Evolutionary conservation across 2,329 filamentous ascomycete species (phyloP).

Genomic region (Fusarium agapanthi): DNA sequence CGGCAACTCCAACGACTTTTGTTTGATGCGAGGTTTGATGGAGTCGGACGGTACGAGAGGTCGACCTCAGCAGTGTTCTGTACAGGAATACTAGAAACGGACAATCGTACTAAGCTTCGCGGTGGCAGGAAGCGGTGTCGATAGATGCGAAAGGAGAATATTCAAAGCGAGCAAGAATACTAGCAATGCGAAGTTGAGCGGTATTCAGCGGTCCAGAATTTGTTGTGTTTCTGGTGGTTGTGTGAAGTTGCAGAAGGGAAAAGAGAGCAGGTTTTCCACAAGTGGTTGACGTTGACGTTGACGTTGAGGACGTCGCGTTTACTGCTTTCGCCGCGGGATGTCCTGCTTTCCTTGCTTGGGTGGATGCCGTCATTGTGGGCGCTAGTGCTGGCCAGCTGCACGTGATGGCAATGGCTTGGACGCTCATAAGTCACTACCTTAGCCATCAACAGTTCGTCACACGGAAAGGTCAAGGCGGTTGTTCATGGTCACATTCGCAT

Average conservation of each 20-base stretch:
- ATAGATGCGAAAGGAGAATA: background rate
- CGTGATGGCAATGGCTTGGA: constrained; percentile 30
- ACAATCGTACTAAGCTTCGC: constrained; percentile 1
- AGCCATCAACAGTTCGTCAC: constrained; percentile 11
- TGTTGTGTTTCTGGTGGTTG: background rate
- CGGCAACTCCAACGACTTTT: background rate
- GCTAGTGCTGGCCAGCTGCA: constrained; percentile 34
- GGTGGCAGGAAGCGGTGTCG: constrained; percentile 18
- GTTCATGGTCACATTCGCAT: constrained; percentile 16
- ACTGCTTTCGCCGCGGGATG: constrained; percentile 27
- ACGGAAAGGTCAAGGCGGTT: background rate
- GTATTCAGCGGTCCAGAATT: background rate
- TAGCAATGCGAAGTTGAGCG: background rate
- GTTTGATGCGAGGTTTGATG: background rate
- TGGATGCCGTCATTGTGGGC: constrained; percentile 43
- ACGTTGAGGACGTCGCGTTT: constrained; percentile 32
- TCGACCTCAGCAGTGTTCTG: background rate
- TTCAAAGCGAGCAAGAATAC: background rate
- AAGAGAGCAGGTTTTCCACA: constrained; percentile 18
- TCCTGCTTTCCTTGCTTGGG: constrained; percentile 37
- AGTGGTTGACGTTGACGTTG: constrained; percentile 36
- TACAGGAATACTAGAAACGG: background rate
- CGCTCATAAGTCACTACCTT: constrained; percentile 20
- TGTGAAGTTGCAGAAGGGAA: constrained; percentile 3
- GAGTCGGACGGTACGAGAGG: background rate